Base-by-base conservation (phyloP, 2,329 filamentous ascomycete genomes). In the Nothopassalora personata region DNA sequence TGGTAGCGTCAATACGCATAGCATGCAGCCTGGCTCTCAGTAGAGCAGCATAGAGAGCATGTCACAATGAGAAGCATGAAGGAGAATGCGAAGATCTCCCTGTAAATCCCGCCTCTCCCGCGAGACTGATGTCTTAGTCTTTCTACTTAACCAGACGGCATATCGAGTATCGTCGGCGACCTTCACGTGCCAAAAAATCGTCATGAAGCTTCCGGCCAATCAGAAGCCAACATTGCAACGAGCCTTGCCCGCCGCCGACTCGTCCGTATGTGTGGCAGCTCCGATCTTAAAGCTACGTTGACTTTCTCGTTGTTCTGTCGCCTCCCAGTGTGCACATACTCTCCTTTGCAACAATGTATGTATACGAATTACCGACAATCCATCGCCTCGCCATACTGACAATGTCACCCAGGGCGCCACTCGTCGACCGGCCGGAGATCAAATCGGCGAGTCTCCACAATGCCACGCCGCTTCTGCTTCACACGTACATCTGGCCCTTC, bases 401-500 rank as follows among this genome's bases (percentile, higher is more conserved):
- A 34, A 66, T 67, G 62, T 46, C 56, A 28, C 52, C 56, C 43
- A 70, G 66, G 86, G 82, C 87, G 78, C 86, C 87, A 74, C 88
- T 99, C 76, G 91, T 97, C 75, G 90, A 96, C 78, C 93, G 91
- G 77, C 78, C 87, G 68, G 90, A 96, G 82, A 96, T 99, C 75
- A 84, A 89, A 80, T 83, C 86, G 73, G 89, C 94, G 65, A 88
- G 91, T 73, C 84, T 99, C 67, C 87, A 97, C 76, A 91, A 91
- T 70, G 91, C 93, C 63, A 84, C 96, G 64, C 86, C 91, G 34
- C 76, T 88, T 64, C 85, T 88, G 71, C 80, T 95, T 61, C 93
- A 96, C 75, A 80, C 90, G 67, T 99, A 99, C 74, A 77, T 96
- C 68, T 96, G 91, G 90, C 94, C 94, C 0, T 99, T 97, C 72